A percentile compares a stretch with the other conserved stretches of the same genome.
Conservation (phyloP, 768 basidiomycete species). For the Collybia nuda region DNA sequence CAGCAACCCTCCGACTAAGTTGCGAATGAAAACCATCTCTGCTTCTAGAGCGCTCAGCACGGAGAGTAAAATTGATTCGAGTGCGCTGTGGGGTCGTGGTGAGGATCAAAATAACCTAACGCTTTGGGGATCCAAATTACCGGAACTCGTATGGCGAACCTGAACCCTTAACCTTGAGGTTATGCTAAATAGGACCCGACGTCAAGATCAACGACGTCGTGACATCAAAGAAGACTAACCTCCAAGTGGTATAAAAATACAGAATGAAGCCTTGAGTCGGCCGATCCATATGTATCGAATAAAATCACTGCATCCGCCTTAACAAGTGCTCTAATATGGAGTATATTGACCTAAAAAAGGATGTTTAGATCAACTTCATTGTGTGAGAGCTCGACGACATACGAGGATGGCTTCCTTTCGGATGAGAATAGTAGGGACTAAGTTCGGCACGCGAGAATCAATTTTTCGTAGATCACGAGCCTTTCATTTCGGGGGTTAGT, state of each 20-base stretch:
- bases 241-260: conserved; percentile 88
- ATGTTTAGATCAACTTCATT: too few relatives aligned
- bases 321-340: conserved; percentile 93
- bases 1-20: conserved; percentile 85
- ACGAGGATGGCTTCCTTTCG: conserved; percentile 88
- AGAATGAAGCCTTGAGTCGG: conserved; percentile 82
- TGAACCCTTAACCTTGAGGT: conserved; percentile 69
- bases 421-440: conserved; percentile 91
- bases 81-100: conserved; percentile 53
- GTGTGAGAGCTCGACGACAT: conserved; percentile 18
- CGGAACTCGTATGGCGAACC: conserved; percentile 87
- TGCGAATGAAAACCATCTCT: conserved; percentile 93
- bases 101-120: conserved; percentile 10
- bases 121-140: conserved; percentile 32
- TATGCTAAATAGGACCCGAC: conserved; percentile 53
- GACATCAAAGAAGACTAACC: conserved; percentile 36
- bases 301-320: conserved; percentile 90
- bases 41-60: conserved; percentile 92
- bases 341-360: conserved; percentile 72
- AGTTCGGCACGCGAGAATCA: conserved; percentile 90
- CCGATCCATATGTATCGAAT: conserved; percentile 90
- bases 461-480: conserved; percentile 96
- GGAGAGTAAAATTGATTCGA: conserved; percentile 91
- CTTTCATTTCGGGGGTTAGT: conserved; percentile 36
- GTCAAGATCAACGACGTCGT: conserved; percentile 4